These are phyloP conservation scores for Starmerella khaoyaiensis DNA, from an alignment of 805 yeast species.

Conservation along the genomic window DNA sequence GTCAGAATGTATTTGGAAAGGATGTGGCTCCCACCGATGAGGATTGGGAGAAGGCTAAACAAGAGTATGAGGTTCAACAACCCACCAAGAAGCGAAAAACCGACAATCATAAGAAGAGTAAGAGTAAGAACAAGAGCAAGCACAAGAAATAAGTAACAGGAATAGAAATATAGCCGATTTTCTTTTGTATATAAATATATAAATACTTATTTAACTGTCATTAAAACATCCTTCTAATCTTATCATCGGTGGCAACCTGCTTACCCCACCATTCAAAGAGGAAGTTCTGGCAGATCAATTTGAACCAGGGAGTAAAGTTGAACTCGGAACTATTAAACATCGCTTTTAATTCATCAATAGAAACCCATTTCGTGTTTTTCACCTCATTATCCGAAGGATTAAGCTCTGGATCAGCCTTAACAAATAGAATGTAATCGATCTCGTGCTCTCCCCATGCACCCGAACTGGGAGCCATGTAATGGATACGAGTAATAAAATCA, in stretches of 20 bases:
- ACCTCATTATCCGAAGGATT: constrained; percentile 72
- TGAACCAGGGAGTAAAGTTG: constrained; percentile 95
- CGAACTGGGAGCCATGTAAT: constrained; percentile 70
- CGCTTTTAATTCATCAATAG: constrained; percentile 46
- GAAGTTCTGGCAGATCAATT: constrained; percentile 81
- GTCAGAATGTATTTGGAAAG: constrained; percentile 60
- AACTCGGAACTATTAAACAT: constrained; percentile 63
- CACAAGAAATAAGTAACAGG: constrained; percentile 1
- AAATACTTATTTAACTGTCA: not conserved
- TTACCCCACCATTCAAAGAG: constrained; percentile 85
- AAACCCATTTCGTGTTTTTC: constrained; percentile 64
- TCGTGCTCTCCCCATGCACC: constrained; percentile 96
- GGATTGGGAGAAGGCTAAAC: constrained; percentile 22
- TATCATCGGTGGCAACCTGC: constrained; percentile 7
- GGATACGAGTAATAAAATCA: constrained; percentile 82
- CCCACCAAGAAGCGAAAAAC: constrained; percentile 5
- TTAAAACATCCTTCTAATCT: constrained; percentile 21
- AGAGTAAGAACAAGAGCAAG: constrained; percentile 3
- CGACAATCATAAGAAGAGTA: constrained; percentile 9
- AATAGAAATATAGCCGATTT: not conserved
- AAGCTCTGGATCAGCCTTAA: constrained; percentile 39
- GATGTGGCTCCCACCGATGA: constrained; percentile 34
- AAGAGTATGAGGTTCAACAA: constrained; percentile 1
- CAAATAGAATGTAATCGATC: constrained; percentile 83
- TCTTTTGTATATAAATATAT: not conserved